These are phyloP conservation scores for Zanthoxylum bungeanum DNA, from an alignment of 345 rosid species.

Conservation along the genomic window DNA sequence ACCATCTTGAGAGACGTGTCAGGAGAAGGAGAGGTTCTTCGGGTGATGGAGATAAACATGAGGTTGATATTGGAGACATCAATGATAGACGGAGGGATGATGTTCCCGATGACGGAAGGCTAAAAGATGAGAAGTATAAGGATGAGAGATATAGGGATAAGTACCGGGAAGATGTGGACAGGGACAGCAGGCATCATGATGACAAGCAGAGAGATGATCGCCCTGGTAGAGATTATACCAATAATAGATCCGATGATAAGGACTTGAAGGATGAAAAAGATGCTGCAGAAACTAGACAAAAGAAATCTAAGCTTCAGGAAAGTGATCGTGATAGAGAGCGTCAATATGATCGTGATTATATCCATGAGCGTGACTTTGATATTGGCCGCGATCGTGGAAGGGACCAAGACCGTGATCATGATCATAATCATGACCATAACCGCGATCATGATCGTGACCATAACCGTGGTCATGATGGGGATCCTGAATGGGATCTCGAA, in stretches of 20 bases:
- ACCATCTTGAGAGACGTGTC: conserved; percentile 52
- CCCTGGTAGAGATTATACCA: conserved; percentile 44
- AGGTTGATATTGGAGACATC: conserved; percentile 53
- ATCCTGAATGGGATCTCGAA: conserved; percentile 38
- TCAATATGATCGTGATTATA: conserved; percentile 36
- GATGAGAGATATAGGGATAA: conserved; percentile 57
- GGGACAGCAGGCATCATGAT: conserved; percentile 54
- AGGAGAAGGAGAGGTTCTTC: conserved; percentile 66
- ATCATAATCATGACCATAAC: conserved; percentile 34
- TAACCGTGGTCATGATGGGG: conserved; percentile 30
- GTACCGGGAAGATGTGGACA: conserved; percentile 47
- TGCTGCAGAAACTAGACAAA: conserved; percentile 35
- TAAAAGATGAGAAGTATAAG: conserved; percentile 62
- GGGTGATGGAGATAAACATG: conserved; percentile 56
- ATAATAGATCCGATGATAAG: conserved; percentile 57
- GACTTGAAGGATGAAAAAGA: conserved; percentile 53
- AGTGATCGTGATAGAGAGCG: conserved; percentile 42
- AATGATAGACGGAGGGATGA: conserved; percentile 55
- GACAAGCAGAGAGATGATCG: conserved; percentile 73
- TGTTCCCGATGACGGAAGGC: conserved; percentile 49
- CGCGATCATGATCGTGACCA: conserved; percentile 37
- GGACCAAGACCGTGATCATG: conserved; percentile 31
- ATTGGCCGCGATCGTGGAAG: conserved; percentile 33
- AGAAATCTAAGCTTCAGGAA: conserved; percentile 57
- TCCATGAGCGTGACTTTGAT: conserved; percentile 29